These are phyloP conservation scores for Termitomyces sp. DNA, from an alignment of 1,284 basidiomycete genomes.

Conservation along the genomic window DNA sequence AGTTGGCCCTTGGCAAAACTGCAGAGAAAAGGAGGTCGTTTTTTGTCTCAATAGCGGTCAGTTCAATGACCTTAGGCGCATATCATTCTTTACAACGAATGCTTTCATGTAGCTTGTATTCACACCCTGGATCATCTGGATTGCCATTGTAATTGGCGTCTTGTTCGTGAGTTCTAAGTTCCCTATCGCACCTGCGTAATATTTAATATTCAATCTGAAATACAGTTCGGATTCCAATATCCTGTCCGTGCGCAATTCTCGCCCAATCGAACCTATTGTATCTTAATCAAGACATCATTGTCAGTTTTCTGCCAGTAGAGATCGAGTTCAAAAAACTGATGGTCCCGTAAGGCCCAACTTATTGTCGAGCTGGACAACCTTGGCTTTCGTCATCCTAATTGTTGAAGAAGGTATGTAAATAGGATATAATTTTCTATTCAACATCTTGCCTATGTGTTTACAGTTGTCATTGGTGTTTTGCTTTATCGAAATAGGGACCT, in stretches of 20 bases:
- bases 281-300: slow-evolving; percentile 19
- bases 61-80: not conserved
- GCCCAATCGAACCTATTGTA: slow-evolving; percentile 21
- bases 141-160: slow-evolving; percentile 19
- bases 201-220: not conserved
- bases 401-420: slow-evolving; percentile 21
- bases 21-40: slow-evolving; percentile 12
- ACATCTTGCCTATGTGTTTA: not conserved
- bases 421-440: not conserved
- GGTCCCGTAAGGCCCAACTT: slow-evolving; percentile 19
- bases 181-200: not conserved
- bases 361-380: slow-evolving; percentile 18
- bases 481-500: slow-evolving; percentile 21
- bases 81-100: no score
- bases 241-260: slow-evolving; percentile 13
- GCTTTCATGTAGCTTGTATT: slow-evolving; percentile 18
- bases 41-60: slow-evolving; percentile 3
- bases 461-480: slow-evolving; percentile 20
- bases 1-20: slow-evolving; percentile 17
- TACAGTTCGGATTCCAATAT: slow-evolving; percentile 17
- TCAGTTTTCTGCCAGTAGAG: slow-evolving; percentile 3
- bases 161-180: slow-evolving; percentile 18
- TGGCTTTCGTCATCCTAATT: slow-evolving; percentile 16
- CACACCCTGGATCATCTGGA: slow-evolving; percentile 25
- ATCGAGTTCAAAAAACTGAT: not conserved